A percentile compares a stretch with the other conserved stretches of the same genome.
phyloP scores from a whole-genome alignment of 2,329 filamentous ascomycete species.

The Phaeosphaeria sp. region DNA sequence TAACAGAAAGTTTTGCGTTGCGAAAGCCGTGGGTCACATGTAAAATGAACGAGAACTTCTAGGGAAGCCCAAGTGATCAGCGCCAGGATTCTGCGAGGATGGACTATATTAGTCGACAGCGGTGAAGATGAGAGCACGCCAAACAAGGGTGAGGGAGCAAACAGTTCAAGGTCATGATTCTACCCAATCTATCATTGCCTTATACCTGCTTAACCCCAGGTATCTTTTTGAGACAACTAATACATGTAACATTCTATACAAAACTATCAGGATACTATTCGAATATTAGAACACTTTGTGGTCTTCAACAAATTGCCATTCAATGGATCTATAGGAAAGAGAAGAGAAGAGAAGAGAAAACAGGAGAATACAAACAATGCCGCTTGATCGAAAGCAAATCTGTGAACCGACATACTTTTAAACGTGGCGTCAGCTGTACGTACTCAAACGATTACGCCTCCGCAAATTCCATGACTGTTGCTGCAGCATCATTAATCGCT shows the following conservation, averaged over 20 bases:
- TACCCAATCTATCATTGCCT: no score
- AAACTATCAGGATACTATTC: background rate
- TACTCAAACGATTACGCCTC: background rate
- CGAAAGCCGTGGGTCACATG: no score
- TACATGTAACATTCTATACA: constrained; percentile 4
- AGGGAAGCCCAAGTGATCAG: no score
- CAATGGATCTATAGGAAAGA: background rate
- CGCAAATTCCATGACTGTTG: background rate
- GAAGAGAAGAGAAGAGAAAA: background rate
- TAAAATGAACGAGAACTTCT: no score
- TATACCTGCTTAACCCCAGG: no score
- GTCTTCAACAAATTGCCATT: background rate
- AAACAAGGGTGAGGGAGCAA: no score
- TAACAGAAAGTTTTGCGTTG: no score
- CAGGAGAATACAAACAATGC: background rate
- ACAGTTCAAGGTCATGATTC: no score
- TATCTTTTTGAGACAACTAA: no score
- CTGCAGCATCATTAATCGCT: background rate
- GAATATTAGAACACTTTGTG: background rate
- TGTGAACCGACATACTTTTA: background rate
- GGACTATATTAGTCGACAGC: no score
- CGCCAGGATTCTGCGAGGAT: no score
- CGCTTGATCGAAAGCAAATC: background rate
- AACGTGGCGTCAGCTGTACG: background rate
- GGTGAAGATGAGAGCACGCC: no score